These are phyloP conservation scores for Cytospora piceicola DNA, from an alignment of 2,329 filamentous ascomycete species.

Conservation along the genomic window DNA sequence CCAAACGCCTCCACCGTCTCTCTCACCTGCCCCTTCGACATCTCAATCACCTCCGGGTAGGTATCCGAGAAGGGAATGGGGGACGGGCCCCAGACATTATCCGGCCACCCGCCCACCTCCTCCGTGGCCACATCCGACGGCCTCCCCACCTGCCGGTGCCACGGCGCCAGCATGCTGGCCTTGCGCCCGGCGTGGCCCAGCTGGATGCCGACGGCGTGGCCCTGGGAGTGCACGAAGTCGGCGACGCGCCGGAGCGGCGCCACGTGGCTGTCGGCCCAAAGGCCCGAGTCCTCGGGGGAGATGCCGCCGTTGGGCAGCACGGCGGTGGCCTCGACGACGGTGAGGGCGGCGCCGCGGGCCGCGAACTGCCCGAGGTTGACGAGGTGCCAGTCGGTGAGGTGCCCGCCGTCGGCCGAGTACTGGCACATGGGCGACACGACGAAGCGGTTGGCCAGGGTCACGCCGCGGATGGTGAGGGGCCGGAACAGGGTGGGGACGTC, in stretches of 20 bases:
- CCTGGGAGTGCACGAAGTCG: constrained; percentile 80
- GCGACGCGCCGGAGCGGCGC: constrained; percentile 70
- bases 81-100: constrained; percentile 57
- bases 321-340: constrained; percentile 78
- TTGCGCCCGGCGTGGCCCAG: constrained; percentile 80
- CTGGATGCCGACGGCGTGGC: constrained; percentile 77
- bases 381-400: constrained; percentile 71
- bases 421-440: constrained; percentile 65
- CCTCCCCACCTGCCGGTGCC: constrained; percentile 57
- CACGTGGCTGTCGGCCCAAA: constrained; percentile 87
- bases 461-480: constrained; percentile 57
- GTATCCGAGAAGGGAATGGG: constrained; percentile 62
- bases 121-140: constrained; percentile 57
- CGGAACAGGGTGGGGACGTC: constrained; percentile 58
- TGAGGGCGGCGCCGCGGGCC: constrained; percentile 72
- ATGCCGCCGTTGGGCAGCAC: constrained; percentile 80
- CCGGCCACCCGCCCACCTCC: constrained; percentile 59
- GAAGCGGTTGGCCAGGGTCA: constrained; percentile 61
- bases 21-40: constrained; percentile 71
- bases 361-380: constrained; percentile 82
- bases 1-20: constrained; percentile 65
- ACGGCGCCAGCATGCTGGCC: constrained; percentile 64
- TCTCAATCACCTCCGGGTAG: constrained; percentile 65
- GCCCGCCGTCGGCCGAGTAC: constrained; percentile 63
- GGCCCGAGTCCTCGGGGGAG: constrained; percentile 75